Evolutionary conservation across 2,329 filamentous ascomycete genomes (phyloP), one percentile per base, ranked within the genome.

Genomic region (Pseudogymnoascus sp.): DNA sequence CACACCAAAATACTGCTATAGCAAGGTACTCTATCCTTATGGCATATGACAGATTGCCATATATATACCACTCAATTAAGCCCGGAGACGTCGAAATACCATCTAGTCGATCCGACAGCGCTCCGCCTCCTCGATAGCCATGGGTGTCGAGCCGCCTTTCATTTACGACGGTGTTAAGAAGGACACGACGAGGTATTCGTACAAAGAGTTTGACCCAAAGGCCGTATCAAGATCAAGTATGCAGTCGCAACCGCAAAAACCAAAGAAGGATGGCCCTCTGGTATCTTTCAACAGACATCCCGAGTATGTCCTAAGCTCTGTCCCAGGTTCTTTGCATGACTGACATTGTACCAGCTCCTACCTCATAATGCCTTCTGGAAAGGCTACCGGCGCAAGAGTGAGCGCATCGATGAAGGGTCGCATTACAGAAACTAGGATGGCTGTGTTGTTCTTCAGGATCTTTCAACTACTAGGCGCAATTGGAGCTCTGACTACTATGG

Each of bases 211-310:
- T 76, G 92, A 97, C 71, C 93, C 93, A 59, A 96, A 93, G 75
- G 89, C 90, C 65, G 83, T 92, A 59, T 93, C 91, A 21, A 84
- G 91, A 72, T 89, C 90, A 66, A 93, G 89, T 76, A 90, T 85
- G 79, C 79, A 85, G 71, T 83, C 85, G 11, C 84, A 84, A 62
- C 79, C 84, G 42, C 79, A 77, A 25, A 87, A 82, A 71, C 81
- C 84, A 43, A 88, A 89, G 80, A 83, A 81, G 49, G 81, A 89
- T 62, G 92, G 91, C 0, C 92, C 91, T 11, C 77, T 96, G 67
- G 77, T 97, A 66, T 84, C 88, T 65, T 89, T 96, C 80, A 95
- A 96, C 75, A 83, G 84, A 64, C 93, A 96, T 75, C 92, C 93
- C 1, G 92, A 97, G 88, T 91, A 82, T 72, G 86, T 78, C 1